Conservation (phyloP, 352 stramenopile species). For the Globisporangium nodosum region DNA sequence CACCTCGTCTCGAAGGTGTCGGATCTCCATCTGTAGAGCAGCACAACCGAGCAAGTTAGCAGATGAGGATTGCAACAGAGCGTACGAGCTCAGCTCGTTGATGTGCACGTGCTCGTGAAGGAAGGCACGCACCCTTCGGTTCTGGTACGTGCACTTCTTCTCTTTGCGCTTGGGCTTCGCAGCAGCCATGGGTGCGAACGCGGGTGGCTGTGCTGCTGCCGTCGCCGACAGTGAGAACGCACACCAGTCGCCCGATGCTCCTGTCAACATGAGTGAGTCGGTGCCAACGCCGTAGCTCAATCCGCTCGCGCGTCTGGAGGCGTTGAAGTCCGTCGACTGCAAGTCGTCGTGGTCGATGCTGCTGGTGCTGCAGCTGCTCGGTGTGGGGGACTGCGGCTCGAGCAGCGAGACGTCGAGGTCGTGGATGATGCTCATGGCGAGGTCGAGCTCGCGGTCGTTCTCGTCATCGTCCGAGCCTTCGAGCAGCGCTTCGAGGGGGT, state of each 20-base stretch:
- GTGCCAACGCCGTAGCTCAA: no score
- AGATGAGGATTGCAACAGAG: background rate
- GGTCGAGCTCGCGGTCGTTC: constrained; percentile 6
- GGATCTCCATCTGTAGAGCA: constrained; percentile 8
- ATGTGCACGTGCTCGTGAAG: background rate
- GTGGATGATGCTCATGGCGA: constrained; percentile 13
- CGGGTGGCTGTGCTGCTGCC: background rate
- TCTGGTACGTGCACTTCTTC: constrained; percentile 14
- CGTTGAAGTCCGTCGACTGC: background rate
- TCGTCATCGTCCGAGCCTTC: constrained; percentile 1
- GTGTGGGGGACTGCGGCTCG: background rate
- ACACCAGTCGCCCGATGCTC: no score
- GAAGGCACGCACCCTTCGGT: constrained; percentile 4
- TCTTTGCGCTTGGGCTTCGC: constrained; percentile 2
- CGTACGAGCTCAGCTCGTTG: no score
- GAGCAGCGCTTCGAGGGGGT: constrained; percentile 1
- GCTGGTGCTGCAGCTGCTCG: background rate
- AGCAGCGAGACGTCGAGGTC: constrained; percentile 11
- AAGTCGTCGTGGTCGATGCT: background rate
- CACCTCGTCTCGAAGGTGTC: constrained; percentile 9
- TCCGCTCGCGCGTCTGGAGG: no score
- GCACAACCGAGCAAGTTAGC: background rate
- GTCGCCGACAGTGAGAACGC: background rate
- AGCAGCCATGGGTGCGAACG: background rate
- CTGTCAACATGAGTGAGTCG: no score